phyloP scores from a whole-genome alignment of 805 yeast species.

The Hanseniaspora pseudoguilliermondii region DNA sequence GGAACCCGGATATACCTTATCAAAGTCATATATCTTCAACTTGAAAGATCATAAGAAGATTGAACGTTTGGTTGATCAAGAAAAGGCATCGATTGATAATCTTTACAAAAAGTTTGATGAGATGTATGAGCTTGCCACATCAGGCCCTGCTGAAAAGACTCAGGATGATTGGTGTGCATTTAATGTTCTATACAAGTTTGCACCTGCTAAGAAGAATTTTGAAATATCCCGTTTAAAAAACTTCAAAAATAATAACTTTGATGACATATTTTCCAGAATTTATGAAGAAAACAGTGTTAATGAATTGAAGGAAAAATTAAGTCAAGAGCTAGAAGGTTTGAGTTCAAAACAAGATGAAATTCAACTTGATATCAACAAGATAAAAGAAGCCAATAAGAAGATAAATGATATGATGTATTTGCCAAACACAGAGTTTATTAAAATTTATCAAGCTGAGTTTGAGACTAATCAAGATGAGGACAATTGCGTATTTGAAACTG shows the following conservation, averaged over 20 bases:
- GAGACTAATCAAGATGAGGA: background rate
- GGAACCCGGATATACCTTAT: background rate
- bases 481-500: background rate
- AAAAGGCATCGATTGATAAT: background rate
- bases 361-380: background rate
- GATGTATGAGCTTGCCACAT: background rate
- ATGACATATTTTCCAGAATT: background rate
- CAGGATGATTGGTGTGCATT: slow-evolving; percentile 13
- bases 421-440: background rate
- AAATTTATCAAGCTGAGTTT: background rate
- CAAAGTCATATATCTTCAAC: background rate
- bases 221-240: background rate
- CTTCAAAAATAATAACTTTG: background rate
- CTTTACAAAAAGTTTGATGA: background rate
- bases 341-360: background rate
- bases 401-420: background rate
- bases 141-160: background rate
- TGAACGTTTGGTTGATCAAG: background rate
- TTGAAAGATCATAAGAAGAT: background rate
- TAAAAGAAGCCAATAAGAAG: background rate
- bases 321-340: background rate
- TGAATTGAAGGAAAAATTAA: background rate
- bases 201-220: background rate
- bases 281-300: background rate
- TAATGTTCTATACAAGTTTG: background rate